Evolutionary conservation across 225 moss, liverwort and hornwort species (phyloP), one percentile per base, ranked within the genome.

Genomic region (Ulota crispa): DNA sequence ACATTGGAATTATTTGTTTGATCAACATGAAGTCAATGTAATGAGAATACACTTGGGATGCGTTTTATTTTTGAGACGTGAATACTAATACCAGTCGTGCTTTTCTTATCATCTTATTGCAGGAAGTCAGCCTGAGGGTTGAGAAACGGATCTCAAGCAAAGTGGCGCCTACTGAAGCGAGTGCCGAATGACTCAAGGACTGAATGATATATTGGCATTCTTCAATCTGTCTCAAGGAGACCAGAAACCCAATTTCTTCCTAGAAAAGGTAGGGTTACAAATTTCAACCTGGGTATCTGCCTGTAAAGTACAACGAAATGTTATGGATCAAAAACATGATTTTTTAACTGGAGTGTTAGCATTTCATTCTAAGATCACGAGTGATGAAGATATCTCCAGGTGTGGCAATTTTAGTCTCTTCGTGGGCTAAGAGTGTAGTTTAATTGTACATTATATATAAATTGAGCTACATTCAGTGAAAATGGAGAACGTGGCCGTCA

Each of bases 71-170:
- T 34, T 26, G 61, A 26, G 61, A 34, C 20, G 20, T 5, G 24
- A 55, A 14, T 50, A 68, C 42, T 63, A 75, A 64, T 23, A 27
- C 41, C 71, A 66, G 39, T 83, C 59, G 50, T 73, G 1, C 43
- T 42, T 30, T 68, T 14, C 47, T 42, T 54, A 26, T 9, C 75
- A 50, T 19, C 68, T n/a, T 31, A 37, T 74, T 72, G n/a, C 84
- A 87, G 87, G 78, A 82, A 2, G 75, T 71, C 9, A 84, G 34
- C 20, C 23, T 87, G 53, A 82, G 84, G 66, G 0, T 85, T 79
- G 82, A 85, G 76, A 79, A 71, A 39, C 79, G 84, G 37, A 8
- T 87, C 59, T 79, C 84, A 41, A 68, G 16, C 13, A n/a, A 75
- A 62, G 84, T 78, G 66, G 66, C 82, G 31, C 42, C 82, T 36